Evolutionary conservation across 148 eudicot genomes (phyloP).

Genomic region (Persicaria maculosa): DNA sequence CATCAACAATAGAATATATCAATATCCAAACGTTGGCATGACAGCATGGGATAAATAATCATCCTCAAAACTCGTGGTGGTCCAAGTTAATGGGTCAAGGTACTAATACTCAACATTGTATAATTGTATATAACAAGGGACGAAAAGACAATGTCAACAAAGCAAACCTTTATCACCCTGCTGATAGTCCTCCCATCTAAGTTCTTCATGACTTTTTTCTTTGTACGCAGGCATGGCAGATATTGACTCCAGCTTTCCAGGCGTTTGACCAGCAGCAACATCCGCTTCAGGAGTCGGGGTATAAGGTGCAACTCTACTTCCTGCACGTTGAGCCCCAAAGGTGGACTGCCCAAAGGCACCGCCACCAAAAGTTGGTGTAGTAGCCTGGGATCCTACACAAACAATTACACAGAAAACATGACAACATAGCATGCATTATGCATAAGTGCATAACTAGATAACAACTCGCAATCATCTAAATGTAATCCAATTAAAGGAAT

Average conservation of each 20-base stretch:
- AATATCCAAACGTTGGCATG: not conserved
- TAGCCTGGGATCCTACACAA: conserved; percentile 57
- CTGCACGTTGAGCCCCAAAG: conserved; percentile 66
- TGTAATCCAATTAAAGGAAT: not conserved
- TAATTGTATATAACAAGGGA: not conserved
- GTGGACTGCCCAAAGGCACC: conserved; percentile 63
- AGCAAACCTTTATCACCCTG: conserved; percentile 83
- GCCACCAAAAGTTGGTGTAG: conserved; percentile 50
- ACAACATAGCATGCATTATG: not conserved
- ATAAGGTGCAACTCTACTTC: conserved; percentile 68
- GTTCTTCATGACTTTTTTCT: conserved; percentile 94
- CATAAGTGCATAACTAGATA: conserved; percentile 5
- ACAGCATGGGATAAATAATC: not conserved
- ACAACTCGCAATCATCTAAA: not conserved
- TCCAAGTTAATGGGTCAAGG: not conserved
- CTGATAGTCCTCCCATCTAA: conserved; percentile 98
- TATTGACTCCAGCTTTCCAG: conserved; percentile 83
- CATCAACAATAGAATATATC: not conserved
- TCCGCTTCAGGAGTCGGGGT: conserved; percentile 60
- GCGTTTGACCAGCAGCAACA: conserved; percentile 26
- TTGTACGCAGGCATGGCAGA: conserved; percentile 92
- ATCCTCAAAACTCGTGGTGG: not conserved
- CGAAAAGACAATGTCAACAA: not conserved
- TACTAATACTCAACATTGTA: not conserved
- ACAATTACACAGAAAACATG: not conserved